phyloP scores from a whole-genome alignment of 345 rosid species.

The Populus davidiana region DNA sequence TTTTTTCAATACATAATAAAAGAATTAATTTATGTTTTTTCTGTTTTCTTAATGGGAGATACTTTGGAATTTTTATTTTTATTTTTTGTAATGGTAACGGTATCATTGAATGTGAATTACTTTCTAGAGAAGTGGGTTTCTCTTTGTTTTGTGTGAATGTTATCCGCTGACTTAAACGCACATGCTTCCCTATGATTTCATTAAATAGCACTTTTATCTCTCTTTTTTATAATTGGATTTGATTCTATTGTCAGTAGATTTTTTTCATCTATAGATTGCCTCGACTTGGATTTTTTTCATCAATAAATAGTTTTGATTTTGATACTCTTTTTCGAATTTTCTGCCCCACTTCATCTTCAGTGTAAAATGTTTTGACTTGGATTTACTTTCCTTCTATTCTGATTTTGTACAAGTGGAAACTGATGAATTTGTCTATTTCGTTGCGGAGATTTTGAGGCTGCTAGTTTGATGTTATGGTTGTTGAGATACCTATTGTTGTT shows the following conservation, averaged over 20 bases:
- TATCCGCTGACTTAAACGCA: conserved; percentile 15
- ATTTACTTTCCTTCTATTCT: not conserved
- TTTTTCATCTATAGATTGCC: not conserved
- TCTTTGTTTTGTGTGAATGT: not conserved
- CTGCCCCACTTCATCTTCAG: not conserved
- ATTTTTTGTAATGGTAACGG: not conserved
- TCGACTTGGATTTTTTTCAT: not conserved
- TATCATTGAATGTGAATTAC: conserved; percentile 11
- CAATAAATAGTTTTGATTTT: too few species aligned
- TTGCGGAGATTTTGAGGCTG: not conserved
- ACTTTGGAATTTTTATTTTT: not conserved
- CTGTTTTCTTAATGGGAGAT: not conserved
- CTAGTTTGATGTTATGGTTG: not conserved
- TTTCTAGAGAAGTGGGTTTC: not conserved
- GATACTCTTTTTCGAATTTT: not conserved
- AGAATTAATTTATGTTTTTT: not conserved
- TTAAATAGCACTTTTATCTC: conserved; percentile 3
- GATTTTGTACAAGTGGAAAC: not conserved
- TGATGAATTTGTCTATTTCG: not conserved
- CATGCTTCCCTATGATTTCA: not conserved
- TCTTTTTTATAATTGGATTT: not conserved
- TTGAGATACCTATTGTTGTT: not conserved
- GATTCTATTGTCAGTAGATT: not conserved
- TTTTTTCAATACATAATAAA: not conserved
- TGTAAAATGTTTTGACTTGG: not conserved